A percentile compares a stretch with the other conserved stretches of the same genome.
phyloP scores from a whole-genome alignment of 371 early-diverging fungal genomes.

The Mortierella sp. region DNA sequence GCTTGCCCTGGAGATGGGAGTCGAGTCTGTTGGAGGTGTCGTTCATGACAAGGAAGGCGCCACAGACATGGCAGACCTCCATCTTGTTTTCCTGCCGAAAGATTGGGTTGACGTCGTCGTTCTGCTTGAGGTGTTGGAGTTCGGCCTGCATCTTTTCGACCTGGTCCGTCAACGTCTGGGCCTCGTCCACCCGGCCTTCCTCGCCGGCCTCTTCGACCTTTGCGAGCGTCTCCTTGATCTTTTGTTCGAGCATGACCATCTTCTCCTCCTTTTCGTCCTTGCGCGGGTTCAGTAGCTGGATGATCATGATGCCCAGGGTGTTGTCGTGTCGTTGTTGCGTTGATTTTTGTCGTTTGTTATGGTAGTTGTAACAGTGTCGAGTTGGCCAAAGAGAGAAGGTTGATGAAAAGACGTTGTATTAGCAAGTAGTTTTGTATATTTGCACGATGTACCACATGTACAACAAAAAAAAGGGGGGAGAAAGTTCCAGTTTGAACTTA shows the following conservation, averaged over 20 bases:
- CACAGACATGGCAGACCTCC: slow-evolving; percentile 93
- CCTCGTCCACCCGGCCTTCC: slow-evolving; percentile 86
- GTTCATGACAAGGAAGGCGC: slow-evolving; percentile 89
- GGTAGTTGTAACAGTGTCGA: not conserved
- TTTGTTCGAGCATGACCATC: slow-evolving; percentile 86
- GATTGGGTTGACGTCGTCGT: slow-evolving; percentile 73
- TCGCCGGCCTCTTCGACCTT: slow-evolving; percentile 83
- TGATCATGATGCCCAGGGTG: too few relatives aligned
- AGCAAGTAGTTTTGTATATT: not conserved
- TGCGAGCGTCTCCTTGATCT: slow-evolving; percentile 79
- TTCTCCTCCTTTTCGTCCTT: slow-evolving; percentile 88
- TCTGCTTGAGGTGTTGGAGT: slow-evolving; percentile 70
- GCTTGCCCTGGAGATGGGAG: slow-evolving; percentile 91
- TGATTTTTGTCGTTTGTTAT: not conserved
- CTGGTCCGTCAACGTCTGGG: slow-evolving; percentile 70
- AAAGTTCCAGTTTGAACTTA: slow-evolving; percentile 53
- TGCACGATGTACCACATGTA: not conserved
- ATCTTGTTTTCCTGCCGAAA: slow-evolving; percentile 83
- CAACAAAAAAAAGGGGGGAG: slow-evolving; percentile 16
- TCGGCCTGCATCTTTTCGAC: slow-evolving; percentile 79
- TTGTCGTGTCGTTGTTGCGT: too few relatives aligned
- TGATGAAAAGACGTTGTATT: not conserved
- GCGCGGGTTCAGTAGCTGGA: slow-evolving; percentile 71
- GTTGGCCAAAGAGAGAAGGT: not conserved
- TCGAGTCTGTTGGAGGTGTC: slow-evolving; percentile 87